Percentiles rank a stretch among this genome's conserved stretches.
phyloP scores from a whole-genome alignment of 257 asterid species.

The Solanum acaule region DNA sequence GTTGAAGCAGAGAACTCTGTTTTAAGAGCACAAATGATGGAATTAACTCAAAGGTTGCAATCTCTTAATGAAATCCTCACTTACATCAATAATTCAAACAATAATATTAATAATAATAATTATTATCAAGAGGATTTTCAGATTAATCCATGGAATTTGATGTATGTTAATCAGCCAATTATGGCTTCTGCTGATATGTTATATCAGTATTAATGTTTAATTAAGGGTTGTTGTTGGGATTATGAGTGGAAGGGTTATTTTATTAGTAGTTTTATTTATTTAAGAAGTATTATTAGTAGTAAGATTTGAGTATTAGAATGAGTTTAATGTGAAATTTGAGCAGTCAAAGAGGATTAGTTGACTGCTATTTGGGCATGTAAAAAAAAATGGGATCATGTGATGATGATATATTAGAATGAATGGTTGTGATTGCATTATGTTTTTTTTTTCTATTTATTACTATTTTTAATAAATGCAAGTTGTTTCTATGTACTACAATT shows the following conservation, averaged over 20 bases:
- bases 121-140: constrained; percentile 28
- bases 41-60: constrained; percentile 55
- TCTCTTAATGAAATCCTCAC: constrained; percentile 56
- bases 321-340: background rate
- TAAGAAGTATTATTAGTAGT: background rate
- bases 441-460: background rate
- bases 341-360: background rate
- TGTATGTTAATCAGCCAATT: constrained; percentile 52
- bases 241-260: background rate
- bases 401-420: background rate
- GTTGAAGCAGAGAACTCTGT: constrained; percentile 77
- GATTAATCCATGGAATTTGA: constrained; percentile 37
- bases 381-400: background rate
- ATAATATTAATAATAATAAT: background rate
- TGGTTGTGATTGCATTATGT: background rate
- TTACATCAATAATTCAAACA: constrained; percentile 28
- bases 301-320: background rate
- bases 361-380: background rate
- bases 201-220: constrained; percentile 31
- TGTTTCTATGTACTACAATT: background rate
- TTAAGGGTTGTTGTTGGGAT: background rate
- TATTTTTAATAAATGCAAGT: background rate
- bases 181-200: constrained; percentile 53
- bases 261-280: background rate
- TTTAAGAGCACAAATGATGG: constrained; percentile 69